Evolutionary conservation across 2,329 filamentous ascomycete species (phyloP), one percentile per base, ranked within the genome.

Genomic region (Rhinocladiella mackenziei): DNA sequence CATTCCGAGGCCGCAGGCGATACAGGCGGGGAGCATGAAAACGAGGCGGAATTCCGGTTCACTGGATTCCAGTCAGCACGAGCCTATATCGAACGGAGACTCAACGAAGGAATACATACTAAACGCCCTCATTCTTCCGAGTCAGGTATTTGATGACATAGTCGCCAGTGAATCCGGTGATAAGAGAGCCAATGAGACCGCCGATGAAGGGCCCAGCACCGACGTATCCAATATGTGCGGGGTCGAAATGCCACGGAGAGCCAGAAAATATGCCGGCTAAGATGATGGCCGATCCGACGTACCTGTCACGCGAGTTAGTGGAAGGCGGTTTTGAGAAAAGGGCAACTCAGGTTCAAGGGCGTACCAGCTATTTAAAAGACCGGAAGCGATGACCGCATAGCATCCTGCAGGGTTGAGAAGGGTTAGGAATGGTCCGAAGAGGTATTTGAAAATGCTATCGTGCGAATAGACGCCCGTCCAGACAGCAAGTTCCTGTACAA

Each of bases 61-160:
- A 39, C 58, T 60, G 25, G 13, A 14, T 28, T 33, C 7, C 10
- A n/a, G 17, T 23, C n/a, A 31, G n/a, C 28, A 31, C 37, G 32
- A 30, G 11, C 11, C 14, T 10, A n/a, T n/a, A 11, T 19, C 2
- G 31, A 18, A n/a, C 14, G 10, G 19, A 2, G 5, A 32, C 10
- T 2, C 7, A 17, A n/a, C n/a, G n/a, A n/a, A n/a, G n/a, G n/a
- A n/a, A n/a, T n/a, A 56, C 56, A 31, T 51, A 58, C 56, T 62
- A 55, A 43, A 67, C 60, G 28, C 69, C 69, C 22, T 63, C 58
- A 53, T 70, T 71, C 23, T 66, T 62, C 4, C 64, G 60, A 1
- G 69, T 68, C 1, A 73, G 56, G 37, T 52, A 59, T 14, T 70
- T 58, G 8, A 60, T 56, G 11, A 66, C 39, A 22, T 50, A 49